Evolutionary conservation across 2,329 filamentous ascomycete species (phyloP).

Genomic region (Xylariaceae sp.): DNA sequence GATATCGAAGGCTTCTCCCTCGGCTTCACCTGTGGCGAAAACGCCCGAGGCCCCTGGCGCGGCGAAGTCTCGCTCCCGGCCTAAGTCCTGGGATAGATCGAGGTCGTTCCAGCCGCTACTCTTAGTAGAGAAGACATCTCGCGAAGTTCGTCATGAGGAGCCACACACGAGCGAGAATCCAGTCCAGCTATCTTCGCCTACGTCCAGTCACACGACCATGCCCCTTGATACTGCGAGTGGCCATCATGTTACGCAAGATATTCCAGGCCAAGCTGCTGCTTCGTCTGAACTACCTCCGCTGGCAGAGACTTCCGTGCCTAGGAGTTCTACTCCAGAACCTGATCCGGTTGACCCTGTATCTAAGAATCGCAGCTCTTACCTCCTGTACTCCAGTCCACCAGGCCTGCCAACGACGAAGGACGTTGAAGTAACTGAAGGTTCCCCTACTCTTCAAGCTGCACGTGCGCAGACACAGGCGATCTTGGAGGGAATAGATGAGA

Average conservation of each 20-base stretch:
- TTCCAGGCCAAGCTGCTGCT: not conserved
- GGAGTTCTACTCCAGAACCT: slow-evolving; percentile 26
- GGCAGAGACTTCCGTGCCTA: slow-evolving; percentile 11
- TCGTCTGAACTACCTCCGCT: slow-evolving; percentile 14
- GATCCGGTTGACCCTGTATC: slow-evolving; percentile 37
- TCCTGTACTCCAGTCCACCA: slow-evolving; percentile 36
- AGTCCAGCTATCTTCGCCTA: slow-evolving; percentile 3
- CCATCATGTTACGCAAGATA: slow-evolving; percentile 1
- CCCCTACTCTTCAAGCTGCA: slow-evolving; percentile 12
- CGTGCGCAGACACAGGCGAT: slow-evolving; percentile 1
- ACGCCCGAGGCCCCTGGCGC: slow-evolving; percentile 32
- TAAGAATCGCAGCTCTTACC: slow-evolving; percentile 39
- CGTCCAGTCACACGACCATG: not conserved
- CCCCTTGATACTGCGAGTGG: slow-evolving; percentile 1
- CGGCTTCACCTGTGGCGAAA: slow-evolving; percentile 27
- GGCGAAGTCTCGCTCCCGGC: slow-evolving; percentile 40
- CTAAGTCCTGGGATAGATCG: slow-evolving; percentile 57
- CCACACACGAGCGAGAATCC: slow-evolving; percentile 38
- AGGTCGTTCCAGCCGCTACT: slow-evolving; percentile 77
- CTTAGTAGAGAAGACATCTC: slow-evolving; percentile 62
- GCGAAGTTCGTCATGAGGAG: slow-evolving; percentile 38
- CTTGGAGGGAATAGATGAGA: not conserved
- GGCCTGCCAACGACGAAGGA: slow-evolving; percentile 23
- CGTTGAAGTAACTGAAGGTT: slow-evolving; percentile 12
- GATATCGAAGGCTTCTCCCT: slow-evolving; percentile 31